Conservation (phyloP, 148 eudicot species). For the Persicaria tinctoria region DNA sequence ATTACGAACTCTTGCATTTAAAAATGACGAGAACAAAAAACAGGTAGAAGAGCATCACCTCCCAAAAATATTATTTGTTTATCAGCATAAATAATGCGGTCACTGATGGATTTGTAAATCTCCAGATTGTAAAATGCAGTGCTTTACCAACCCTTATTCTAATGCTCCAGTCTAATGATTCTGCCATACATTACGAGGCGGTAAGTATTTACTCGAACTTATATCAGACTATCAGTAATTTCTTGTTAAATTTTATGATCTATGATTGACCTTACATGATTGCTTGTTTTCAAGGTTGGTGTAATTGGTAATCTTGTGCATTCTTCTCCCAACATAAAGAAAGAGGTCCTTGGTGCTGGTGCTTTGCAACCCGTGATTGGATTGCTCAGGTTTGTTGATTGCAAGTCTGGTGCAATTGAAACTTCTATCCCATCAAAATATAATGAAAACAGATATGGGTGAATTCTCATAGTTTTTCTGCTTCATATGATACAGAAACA, state of each 20-base stretch:
- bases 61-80: neutral
- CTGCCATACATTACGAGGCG: constrained; percentile 85
- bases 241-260: neutral
- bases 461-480: neutral
- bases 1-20: constrained; percentile 77
- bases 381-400: constrained; percentile 51
- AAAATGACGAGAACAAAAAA: constrained; percentile 81
- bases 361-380: constrained; percentile 90
- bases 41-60: constrained; percentile 37
- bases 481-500: neutral
- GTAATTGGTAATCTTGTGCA: constrained; percentile 97
- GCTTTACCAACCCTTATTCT: constrained; percentile 72
- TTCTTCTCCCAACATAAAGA: constrained; percentile 82
- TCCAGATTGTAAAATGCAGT: constrained; percentile 72
- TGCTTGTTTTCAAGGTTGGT: constrained; percentile 54
- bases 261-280: neutral
- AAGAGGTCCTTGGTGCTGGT: constrained; percentile 79
- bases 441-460: neutral
- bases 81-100: neutral
- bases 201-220: constrained; percentile 21
- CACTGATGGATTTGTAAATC: neutral
- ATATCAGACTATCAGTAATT: neutral
- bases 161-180: constrained; percentile 72
- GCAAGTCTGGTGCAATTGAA: neutral
- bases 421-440: neutral